Evolutionary conservation across 768 basidiomycete genomes (phyloP).

Genomic region (Ramaria rubella): DNA sequence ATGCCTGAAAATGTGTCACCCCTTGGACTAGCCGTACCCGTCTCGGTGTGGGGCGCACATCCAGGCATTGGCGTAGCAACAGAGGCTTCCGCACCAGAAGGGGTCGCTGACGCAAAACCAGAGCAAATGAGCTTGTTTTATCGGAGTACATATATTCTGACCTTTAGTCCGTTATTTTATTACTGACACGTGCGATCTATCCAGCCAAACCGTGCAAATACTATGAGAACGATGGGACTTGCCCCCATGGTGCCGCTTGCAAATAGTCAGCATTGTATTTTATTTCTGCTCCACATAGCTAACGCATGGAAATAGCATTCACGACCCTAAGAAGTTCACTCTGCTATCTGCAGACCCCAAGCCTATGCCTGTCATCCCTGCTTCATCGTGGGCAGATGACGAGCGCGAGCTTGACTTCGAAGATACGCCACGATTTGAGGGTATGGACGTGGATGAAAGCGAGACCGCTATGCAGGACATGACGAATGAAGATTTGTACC

Average conservation of each 20-base stretch:
- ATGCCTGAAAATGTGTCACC: not conserved
- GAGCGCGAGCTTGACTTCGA: not conserved
- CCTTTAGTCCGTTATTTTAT: not conserved
- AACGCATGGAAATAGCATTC: not conserved
- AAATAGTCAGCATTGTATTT: not conserved
- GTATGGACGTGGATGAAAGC: not conserved
- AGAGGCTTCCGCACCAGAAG: not conserved
- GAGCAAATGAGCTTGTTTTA: slow-evolving; percentile 3
- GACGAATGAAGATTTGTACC: not conserved
- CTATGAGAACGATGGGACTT: slow-evolving; percentile 1
- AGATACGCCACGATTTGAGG: not conserved
- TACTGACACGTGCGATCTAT: not conserved
- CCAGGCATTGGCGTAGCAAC: not conserved
- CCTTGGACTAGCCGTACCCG: not conserved
- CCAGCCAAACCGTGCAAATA: slow-evolving; percentile 4
- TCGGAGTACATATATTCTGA: not conserved
- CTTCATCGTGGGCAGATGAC: not conserved
- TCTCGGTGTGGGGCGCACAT: not conserved
- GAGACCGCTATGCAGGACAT: not conserved
- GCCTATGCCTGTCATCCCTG: not conserved
- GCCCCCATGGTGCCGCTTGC: slow-evolving; percentile 5
- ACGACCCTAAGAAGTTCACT: slow-evolving; percentile 5
- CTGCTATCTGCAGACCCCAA: not conserved
- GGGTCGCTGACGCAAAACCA: not conserved
- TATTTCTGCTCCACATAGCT: not conserved